Conservation (phyloP, 352 stramenopile species). For the Pythium guiyangense region DNA sequence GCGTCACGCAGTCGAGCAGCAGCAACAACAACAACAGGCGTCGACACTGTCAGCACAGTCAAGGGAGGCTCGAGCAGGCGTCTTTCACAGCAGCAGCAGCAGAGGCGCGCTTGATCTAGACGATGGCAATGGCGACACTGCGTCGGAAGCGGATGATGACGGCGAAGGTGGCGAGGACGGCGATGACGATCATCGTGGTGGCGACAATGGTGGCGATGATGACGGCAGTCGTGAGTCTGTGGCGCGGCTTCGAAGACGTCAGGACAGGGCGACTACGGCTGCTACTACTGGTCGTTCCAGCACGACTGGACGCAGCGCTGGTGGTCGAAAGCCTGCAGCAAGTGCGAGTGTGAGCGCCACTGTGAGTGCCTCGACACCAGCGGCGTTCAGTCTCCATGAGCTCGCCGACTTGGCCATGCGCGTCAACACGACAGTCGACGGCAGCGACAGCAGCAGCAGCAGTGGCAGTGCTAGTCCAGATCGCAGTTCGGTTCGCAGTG, state of each 20-base stretch:
- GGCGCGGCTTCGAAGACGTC: too few species aligned
- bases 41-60: background rate
- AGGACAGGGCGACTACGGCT: too few species aligned
- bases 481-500: background rate
- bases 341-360: too few species aligned
- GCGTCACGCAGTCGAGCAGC: background rate
- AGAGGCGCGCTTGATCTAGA: background rate
- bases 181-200: background rate
- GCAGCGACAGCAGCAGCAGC: background rate
- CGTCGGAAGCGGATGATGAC: background rate
- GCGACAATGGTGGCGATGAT: too few species aligned
- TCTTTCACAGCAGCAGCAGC: background rate
- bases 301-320: background rate
- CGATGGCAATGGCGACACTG: background rate
- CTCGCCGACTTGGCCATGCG: conserved; percentile 9
- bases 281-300: too few species aligned
- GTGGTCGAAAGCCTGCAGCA: too few species aligned
- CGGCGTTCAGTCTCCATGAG: conserved; percentile 6
- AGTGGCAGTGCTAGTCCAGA: too few species aligned
- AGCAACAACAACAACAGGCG: background rate
- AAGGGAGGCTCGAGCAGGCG: background rate
- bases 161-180: background rate
- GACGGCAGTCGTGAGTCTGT: too few species aligned
- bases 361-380: background rate
- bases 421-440: conserved; percentile 4